Evolutionary conservation across 129 eudicot genomes (phyloP).

Genomic region (Kitagawia praeruptora): DNA sequence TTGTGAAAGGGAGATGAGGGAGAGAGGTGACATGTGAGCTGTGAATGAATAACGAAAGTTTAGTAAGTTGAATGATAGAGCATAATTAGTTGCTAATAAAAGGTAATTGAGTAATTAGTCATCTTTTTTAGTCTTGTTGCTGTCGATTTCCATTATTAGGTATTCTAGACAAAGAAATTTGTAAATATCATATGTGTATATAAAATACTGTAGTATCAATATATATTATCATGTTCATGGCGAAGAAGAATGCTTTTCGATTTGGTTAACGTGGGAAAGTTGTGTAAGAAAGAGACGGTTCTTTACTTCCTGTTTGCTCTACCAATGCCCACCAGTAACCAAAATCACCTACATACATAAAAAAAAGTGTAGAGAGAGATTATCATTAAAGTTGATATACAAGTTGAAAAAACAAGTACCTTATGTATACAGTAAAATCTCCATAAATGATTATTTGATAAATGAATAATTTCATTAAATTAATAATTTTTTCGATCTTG

Average conservation of each 20-base stretch:
- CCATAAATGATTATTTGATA: no score
- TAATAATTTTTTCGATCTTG: no score
- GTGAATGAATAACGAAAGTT: slow-evolving; percentile 2
- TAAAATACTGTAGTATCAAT: neutral
- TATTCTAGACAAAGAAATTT: neutral
- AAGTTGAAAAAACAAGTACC: neutral
- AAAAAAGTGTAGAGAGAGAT: neutral
- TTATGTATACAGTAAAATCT: no score
- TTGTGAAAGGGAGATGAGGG: neutral
- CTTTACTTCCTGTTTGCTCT: slow-evolving; percentile 18
- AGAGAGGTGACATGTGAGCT: slow-evolving; percentile 18
- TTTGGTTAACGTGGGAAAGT: slow-evolving; percentile 79
- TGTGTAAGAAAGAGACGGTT: slow-evolving; percentile 45
- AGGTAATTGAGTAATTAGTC: slow-evolving; percentile 66
- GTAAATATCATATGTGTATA: neutral
- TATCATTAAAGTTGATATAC: neutral
- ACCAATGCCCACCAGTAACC: slow-evolving; percentile 10
- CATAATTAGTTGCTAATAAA: slow-evolving; percentile 43
- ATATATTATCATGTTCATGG: neutral
- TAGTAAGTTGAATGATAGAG: slow-evolving; percentile 21
- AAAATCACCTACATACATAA: neutral
- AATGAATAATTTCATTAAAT: no score
- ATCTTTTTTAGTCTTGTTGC: slow-evolving; percentile 38
- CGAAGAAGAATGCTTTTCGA: slow-evolving; percentile 45
- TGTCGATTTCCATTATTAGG: slow-evolving; percentile 73